Percentiles rank a stretch among this genome's conserved stretches.
Conservation (phyloP, 345 rosid genomes). For the Moricandia arvensis region DNA sequence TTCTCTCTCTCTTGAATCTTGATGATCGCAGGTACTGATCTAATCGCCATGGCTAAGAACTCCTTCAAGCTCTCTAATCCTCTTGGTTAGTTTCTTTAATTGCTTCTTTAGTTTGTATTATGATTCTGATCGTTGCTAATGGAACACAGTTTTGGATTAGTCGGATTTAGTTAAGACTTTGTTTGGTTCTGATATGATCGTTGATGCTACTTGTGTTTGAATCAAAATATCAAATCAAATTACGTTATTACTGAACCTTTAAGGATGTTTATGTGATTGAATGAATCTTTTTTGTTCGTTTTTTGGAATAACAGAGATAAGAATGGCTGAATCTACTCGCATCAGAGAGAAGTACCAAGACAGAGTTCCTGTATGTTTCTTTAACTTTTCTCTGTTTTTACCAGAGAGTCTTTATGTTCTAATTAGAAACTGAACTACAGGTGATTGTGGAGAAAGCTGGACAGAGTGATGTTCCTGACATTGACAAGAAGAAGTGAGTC, state of each 20-base stretch:
- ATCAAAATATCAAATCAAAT: no score
- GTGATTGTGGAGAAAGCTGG: not conserved
- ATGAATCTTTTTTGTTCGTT: not conserved
- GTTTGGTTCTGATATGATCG: not conserved
- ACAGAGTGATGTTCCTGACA: not conserved
- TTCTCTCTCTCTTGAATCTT: no score
- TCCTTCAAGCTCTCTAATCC: constrained; percentile 83
- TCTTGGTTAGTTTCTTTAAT: constrained; percentile 46
- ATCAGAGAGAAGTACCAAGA: not conserved
- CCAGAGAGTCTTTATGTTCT: not conserved
- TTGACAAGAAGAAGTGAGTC: not conserved
- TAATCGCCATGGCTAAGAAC: constrained; percentile 59
- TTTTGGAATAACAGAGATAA: not conserved
- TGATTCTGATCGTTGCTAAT: no score
- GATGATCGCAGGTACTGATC: constrained; percentile 15
- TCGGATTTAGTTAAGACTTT: not conserved
- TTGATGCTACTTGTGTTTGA: not conserved
- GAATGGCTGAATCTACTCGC: not conserved
- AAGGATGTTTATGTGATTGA: not conserved
- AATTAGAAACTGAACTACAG: not conserved
- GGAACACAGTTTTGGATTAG: constrained; percentile 4
- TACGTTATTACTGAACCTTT: not conserved
- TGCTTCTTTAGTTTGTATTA: not conserved
- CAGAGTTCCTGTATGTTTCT: not conserved
- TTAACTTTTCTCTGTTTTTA: not conserved